Conservation (phyloP, 495 filamentous ascomycete species). For the Annulohypoxylon moriforme region DNA sequence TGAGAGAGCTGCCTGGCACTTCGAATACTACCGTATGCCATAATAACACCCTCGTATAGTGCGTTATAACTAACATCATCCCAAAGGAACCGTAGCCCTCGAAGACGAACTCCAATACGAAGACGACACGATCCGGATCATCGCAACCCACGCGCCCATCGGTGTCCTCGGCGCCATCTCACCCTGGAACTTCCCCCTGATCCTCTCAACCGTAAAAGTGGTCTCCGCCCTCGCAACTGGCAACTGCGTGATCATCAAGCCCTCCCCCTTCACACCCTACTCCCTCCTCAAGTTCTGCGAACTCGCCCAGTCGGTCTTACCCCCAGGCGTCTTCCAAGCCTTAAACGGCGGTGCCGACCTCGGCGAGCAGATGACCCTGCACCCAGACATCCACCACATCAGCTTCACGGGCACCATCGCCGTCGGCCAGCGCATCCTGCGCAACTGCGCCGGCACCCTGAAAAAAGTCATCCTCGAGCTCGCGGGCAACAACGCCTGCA, state of each 20-base stretch:
- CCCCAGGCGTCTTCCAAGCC: slow-evolving; percentile 73
- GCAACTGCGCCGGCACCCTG: slow-evolving; percentile 67
- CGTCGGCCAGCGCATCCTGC: slow-evolving; percentile 74
- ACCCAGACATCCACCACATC: slow-evolving; percentile 74
- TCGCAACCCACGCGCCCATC: slow-evolving; percentile 63
- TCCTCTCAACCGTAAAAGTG: slow-evolving; percentile 66
- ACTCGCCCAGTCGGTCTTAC: slow-evolving; percentile 68
- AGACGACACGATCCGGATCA: slow-evolving; percentile 57
- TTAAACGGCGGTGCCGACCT: slow-evolving; percentile 74
- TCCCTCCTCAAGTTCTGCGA: slow-evolving; percentile 72
- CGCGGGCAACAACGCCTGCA: slow-evolving; percentile 76
- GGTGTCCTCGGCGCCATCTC: slow-evolving; percentile 66
- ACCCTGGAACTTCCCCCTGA: slow-evolving; percentile 75
- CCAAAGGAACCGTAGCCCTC: slow-evolving; percentile 51
- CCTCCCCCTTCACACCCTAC: slow-evolving; percentile 75
- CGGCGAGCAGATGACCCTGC: slow-evolving; percentile 66
- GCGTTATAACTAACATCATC: neutral
- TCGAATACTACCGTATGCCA: slow-evolving; percentile 47
- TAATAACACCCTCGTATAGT: neutral
- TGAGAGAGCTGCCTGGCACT: slow-evolving; percentile 43
- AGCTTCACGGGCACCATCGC: slow-evolving; percentile 74
- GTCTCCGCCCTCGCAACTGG: slow-evolving; percentile 68
- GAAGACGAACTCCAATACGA: slow-evolving; percentile 63
- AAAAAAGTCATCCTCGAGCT: slow-evolving; percentile 65
- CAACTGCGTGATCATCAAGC: slow-evolving; percentile 72